Evolutionary conservation across 225 moss, liverwort and hornwort species (phyloP).

Genomic region (Takakia lepidozioides): DNA sequence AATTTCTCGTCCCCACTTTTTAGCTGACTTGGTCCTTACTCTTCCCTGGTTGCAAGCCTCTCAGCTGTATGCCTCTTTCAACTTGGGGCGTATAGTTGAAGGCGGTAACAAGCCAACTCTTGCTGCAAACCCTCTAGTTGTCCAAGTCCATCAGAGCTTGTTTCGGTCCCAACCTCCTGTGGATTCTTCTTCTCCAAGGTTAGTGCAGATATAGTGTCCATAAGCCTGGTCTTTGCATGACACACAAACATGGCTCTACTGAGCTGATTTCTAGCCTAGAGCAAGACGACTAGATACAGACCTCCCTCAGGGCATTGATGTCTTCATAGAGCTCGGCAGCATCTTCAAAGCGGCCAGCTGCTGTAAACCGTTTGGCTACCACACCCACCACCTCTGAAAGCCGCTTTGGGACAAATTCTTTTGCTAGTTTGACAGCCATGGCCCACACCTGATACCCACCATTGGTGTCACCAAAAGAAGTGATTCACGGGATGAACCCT

Average conservation of each 20-base stretch:
- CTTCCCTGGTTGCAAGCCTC: not conserved
- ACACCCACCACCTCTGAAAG: slow-evolving; percentile 50
- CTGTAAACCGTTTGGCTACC: slow-evolving; percentile 45
- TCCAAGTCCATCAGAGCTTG: too few species aligned
- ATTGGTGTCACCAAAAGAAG: too few species aligned
- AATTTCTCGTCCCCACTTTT: not conserved
- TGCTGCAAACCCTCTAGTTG: too few species aligned
- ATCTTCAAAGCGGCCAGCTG: slow-evolving; percentile 46
- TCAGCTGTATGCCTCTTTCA: not conserved
- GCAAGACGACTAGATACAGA: slow-evolving; percentile 6
- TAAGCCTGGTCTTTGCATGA: too few species aligned
- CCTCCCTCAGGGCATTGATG: slow-evolving; percentile 61
- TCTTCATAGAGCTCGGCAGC: slow-evolving; percentile 69
- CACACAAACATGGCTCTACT: too few species aligned
- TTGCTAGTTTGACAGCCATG: slow-evolving; percentile 55
- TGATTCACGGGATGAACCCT: too few species aligned
- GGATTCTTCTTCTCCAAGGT: too few species aligned
- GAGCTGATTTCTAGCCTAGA: too few species aligned
- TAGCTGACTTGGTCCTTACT: not conserved
- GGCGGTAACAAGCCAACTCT: too few species aligned
- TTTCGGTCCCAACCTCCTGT: too few species aligned
- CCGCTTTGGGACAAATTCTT: slow-evolving; percentile 51
- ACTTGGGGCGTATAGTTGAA: too few species aligned
- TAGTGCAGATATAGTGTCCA: too few species aligned
- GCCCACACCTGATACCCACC: slow-evolving; percentile 61